A percentile compares a stretch with the other conserved stretches of the same genome.
Conservation (phyloP, 495 filamentous ascomycete genomes). For the Saxophila tyrrhenica region DNA sequence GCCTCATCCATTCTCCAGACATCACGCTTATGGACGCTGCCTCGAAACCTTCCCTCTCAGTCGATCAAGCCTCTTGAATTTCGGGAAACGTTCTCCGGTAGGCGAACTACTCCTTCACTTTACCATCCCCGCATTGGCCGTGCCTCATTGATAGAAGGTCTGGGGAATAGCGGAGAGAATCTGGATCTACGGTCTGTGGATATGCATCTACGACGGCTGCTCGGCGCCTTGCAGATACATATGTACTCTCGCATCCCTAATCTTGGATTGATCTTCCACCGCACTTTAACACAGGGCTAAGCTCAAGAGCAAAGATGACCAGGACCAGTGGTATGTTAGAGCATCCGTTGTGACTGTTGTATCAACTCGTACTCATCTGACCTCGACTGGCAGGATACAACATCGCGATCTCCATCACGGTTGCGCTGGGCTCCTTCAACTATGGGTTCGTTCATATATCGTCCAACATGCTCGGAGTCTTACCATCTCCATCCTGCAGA, state of each 20-base stretch:
- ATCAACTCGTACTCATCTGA: neutral
- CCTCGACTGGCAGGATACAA: slow-evolving; percentile 17
- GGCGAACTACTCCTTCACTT: neutral
- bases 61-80: neutral
- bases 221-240: neutral
- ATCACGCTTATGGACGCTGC: too few species aligned
- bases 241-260: neutral
- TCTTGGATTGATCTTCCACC: neutral
- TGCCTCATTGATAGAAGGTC: neutral
- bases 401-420: slow-evolving; percentile 19
- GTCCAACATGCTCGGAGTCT: too few species aligned
- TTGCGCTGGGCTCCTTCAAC: slow-evolving; percentile 23
- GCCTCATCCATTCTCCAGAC: too few species aligned
- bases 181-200: neutral
- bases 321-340: neutral
- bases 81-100: neutral
- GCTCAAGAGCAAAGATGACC: neutral
- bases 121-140: neutral
- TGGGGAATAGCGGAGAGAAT: neutral
- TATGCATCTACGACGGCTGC: neutral
- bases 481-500: too few species aligned
- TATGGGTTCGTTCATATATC: slow-evolving; percentile 7
- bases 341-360: neutral
- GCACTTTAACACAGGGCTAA: neutral
- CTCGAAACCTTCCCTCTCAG: neutral